Evolutionary conservation across 352 stramenopile genomes (phyloP), one percentile per base, ranked within the genome.

Genomic region (Phytophthora fragariaefolia): DNA sequence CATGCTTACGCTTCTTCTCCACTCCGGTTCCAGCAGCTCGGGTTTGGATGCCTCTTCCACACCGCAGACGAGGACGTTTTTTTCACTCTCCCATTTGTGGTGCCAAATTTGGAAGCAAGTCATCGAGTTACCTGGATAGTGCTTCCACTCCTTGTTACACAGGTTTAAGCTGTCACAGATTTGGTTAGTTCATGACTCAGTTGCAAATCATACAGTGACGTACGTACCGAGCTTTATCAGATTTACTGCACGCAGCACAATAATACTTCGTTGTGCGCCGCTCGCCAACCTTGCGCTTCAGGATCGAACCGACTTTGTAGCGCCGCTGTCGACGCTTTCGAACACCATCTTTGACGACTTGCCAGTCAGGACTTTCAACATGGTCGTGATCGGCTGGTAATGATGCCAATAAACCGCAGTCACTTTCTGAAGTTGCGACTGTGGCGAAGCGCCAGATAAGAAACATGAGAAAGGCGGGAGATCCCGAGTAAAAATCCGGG

Each of bases 61-160:
- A 60, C 6, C 38, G 53, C 9, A 40, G 40, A 3, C 13, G 17
- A 6, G 53, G 40, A 0, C 53, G 53, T n/a, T 60, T 60, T 1
- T 22, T 28, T 40, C 38, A 12, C 51, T 60, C 6, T 51, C 36
- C 53, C 53, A 60, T 12, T 42, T 23, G 18, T 60, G 12, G 17
- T 60, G 40, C 40, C 40, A 60, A 6, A 60, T 60, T 8, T 60
- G 53, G 38, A 28, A 51, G 15, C 53, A 60, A 7, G 24, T 61
- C 54, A 53, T 52, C 8, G 40, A 22, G 27, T 61, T 61, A 2
- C 40, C 40, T 12, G 40, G 24, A 20, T 61, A 61, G 12, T 61
- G 54, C 5, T 18, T 10, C 40, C 54, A 51, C 2, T 23, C 18
- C 18, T 42, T 45, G 18, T 61, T 61, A 15, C 54, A 61, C 26